Percentiles rank a stretch among this genome's conserved stretches.
phyloP scores from a whole-genome alignment of 805 yeast species.

The Kodamaea leandrae region DNA sequence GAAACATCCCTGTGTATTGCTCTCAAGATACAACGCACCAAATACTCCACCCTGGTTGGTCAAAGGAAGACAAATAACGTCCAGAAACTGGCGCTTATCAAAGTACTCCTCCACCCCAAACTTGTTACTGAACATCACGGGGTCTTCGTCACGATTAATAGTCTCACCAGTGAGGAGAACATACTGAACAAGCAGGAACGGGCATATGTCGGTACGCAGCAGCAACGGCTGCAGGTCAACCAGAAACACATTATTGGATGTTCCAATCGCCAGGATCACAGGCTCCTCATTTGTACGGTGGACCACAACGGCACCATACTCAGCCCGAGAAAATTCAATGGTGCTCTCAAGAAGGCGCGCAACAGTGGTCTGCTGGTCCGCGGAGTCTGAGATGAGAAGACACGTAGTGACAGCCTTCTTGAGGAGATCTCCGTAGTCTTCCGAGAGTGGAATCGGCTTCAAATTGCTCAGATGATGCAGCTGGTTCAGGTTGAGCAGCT shows the following conservation, averaged over 20 bases:
- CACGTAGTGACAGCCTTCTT: constrained; percentile 45
- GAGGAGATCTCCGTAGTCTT: background rate
- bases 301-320: constrained; percentile 32
- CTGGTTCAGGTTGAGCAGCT: no score
- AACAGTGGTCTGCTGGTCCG: constrained; percentile 36
- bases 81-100: constrained; percentile 27
- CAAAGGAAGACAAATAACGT: constrained; percentile 47
- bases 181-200: constrained; percentile 38
- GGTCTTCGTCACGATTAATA: constrained; percentile 37
- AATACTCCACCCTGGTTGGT: constrained; percentile 38
- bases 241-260: constrained; percentile 22
- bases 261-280: constrained; percentile 26
- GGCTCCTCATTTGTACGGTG: constrained; percentile 20
- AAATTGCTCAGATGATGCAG: no score
- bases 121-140: constrained; percentile 28
- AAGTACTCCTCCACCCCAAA: constrained; percentile 43
- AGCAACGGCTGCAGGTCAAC: constrained; percentile 34
- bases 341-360: constrained; percentile 39
- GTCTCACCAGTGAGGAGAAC: constrained; percentile 36
- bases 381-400: constrained; percentile 48
- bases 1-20: constrained; percentile 17
- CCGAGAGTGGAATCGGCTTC: background rate
- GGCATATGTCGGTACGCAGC: constrained; percentile 43
- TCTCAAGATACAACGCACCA: constrained; percentile 48
- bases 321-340: constrained; percentile 33